Base-by-base conservation (phyloP, 768 basidiomycete genomes). In the Amanita phalloides region DNA sequence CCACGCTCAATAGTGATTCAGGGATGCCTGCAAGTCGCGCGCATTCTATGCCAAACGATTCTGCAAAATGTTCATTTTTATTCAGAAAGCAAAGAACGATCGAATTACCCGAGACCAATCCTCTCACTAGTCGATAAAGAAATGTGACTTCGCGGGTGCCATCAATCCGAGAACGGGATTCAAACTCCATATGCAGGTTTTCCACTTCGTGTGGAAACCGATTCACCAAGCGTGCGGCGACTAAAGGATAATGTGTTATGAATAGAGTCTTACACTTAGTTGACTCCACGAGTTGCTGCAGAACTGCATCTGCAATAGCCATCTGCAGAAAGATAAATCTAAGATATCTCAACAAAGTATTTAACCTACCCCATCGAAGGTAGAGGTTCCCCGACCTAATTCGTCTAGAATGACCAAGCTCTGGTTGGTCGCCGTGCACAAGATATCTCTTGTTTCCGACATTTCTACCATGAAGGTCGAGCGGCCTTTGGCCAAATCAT, bases 401-500 rank as follows among this genome's bases (percentile, higher is more conserved):
- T 89, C 86, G 60, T 99, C 95, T 3, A 97, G 72, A 37, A 99
- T 86, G 10, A 99, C 87, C 9, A 98, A 74, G 47, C 88, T 91
- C 28, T 75, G 75, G 3, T 73, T 64, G 0, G 90, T 87, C 0
- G 90, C 86, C 3, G 80, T 72, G 33, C 82, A 76, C 11, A 98
- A 67, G 52, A 97, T 93, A 59, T 96, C 90, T 58, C 83, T 86
- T 0, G 94, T 96, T 64, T 97, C 93, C 4, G 86, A 75, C 75
- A 98, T 84, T 66, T 99, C 95, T 3, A 97, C 90, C 94, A 96
- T 96, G 64, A 97, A 96, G 0, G 89, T 98, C 0, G 92, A 95
- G 6, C 90, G 80, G 0, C 92, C 92, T 36, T 86, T 76, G 5
- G 82, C 78, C 23, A 97, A 66, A 56, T 96, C 91, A 62, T 98